phyloP scores from a whole-genome alignment of 768 basidiomycete species.

The Lactifluus rugatus region DNA sequence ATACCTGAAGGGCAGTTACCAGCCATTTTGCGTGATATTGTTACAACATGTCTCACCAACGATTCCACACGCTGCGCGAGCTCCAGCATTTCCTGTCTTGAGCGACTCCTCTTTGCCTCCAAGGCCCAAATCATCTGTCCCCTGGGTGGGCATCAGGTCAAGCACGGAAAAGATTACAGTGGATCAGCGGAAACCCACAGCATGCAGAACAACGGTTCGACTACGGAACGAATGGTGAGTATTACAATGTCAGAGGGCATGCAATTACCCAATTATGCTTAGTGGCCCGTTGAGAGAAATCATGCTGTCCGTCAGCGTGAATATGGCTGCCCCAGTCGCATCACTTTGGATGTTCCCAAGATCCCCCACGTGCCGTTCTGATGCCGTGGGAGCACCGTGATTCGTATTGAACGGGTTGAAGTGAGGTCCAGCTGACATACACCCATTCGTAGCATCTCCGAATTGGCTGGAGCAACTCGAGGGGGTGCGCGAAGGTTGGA shows the following conservation, averaged over 20 bases:
- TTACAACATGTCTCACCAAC: constrained; percentile 39
- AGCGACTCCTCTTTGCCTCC: constrained; percentile 59
- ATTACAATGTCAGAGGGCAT: neutral
- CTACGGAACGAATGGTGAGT: constrained; percentile 25
- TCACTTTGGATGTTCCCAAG: too few species aligned
- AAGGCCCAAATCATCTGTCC: constrained; percentile 70
- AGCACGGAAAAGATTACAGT: neutral
- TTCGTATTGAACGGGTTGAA: constrained; percentile 61
- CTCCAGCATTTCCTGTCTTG: constrained; percentile 73
- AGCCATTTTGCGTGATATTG: neutral
- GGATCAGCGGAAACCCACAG: constrained; percentile 30
- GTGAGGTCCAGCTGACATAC: constrained; percentile 60
- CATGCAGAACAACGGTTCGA: constrained; percentile 68
- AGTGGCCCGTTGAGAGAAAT: constrained; percentile 59
- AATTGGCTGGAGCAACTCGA: constrained; percentile 27
- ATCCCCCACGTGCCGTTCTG: constrained; percentile 53
- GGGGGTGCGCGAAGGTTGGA: too few species aligned
- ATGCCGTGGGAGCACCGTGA: constrained; percentile 55
- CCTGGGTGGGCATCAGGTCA: constrained; percentile 30
- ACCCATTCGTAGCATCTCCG: constrained; percentile 61
- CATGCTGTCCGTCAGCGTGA: constrained; percentile 48
- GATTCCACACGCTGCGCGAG: constrained; percentile 71
- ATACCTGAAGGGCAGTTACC: neutral
- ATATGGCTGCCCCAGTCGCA: constrained; percentile 27
- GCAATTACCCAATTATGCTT: constrained; percentile 59